Percentiles rank a stretch among this genome's conserved stretches.
These are phyloP conservation scores for Penicillium sp. DNA, from an alignment of 2,329 filamentous ascomycete species.

Conservation along the genomic window DNA sequence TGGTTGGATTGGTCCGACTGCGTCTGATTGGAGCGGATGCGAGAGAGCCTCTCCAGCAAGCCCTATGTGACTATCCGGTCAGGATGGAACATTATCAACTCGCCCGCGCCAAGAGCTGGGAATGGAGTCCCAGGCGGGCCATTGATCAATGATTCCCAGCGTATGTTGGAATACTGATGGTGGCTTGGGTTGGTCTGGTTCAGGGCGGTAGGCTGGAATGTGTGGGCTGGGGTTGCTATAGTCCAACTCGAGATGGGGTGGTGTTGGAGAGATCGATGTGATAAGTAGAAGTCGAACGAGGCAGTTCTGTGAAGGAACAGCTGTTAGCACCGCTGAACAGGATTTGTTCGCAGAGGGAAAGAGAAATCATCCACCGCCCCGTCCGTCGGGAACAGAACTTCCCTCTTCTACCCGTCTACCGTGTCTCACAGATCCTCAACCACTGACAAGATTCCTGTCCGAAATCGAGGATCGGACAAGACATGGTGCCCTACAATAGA, in stretches of 20 bases:
- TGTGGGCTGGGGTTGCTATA: slow-evolving; percentile 15
- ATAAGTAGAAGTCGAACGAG: background rate
- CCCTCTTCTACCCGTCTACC: background rate
- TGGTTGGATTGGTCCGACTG: slow-evolving; percentile 7
- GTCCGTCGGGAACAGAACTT: background rate
- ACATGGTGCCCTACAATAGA: slow-evolving; percentile 13
- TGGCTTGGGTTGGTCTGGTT: slow-evolving; percentile 16
- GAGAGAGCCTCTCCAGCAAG: slow-evolving; percentile 19
- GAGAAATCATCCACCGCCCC: background rate
- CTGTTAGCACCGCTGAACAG: background rate
- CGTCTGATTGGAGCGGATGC: slow-evolving; percentile 18
- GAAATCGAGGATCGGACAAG: slow-evolving; percentile 12
- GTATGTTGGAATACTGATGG: background rate
- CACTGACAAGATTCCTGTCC: slow-evolving; percentile 3
- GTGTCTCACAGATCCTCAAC: slow-evolving; percentile 9
- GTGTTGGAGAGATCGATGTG: background rate
- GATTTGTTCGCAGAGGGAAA: background rate
- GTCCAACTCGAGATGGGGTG: slow-evolving; percentile 10
- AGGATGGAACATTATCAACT: slow-evolving; percentile 26
- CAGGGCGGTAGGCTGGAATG: slow-evolving; percentile 3
- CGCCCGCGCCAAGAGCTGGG: slow-evolving; percentile 11
- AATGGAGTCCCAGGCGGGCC: slow-evolving; percentile 2
- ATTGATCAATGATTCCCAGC: slow-evolving; percentile 8
- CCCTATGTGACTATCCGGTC: slow-evolving; percentile 31
- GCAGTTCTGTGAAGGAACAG: background rate